These are phyloP conservation scores for Kappamyces sp. DNA, from an alignment of 192 early-diverging fungal species.

Conservation along the genomic window DNA sequence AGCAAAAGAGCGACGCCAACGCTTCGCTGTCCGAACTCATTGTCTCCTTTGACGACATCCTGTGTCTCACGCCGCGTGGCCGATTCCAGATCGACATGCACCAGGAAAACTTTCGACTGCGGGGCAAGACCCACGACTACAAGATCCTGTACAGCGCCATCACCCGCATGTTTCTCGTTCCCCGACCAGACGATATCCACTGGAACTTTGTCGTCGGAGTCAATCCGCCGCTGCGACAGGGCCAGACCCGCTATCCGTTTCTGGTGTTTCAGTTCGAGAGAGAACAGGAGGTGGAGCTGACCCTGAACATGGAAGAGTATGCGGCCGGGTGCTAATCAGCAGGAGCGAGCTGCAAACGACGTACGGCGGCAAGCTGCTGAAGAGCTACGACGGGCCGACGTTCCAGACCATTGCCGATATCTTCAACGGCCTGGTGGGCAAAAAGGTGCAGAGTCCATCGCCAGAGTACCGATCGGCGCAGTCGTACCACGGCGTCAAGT, in stretches of 20 bases:
- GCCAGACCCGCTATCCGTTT: slow-evolving; percentile 92
- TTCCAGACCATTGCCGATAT: slow-evolving; percentile 82
- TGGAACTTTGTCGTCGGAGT: slow-evolving; percentile 89
- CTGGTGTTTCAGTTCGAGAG: slow-evolving; percentile 93
- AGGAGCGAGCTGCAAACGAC: slow-evolving; percentile 54
- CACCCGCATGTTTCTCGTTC: slow-evolving; percentile 77
- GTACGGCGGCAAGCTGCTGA: slow-evolving; percentile 71
- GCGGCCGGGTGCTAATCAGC: slow-evolving; percentile 12
- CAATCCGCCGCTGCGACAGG: slow-evolving; percentile 93
- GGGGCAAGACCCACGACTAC: slow-evolving; percentile 98
- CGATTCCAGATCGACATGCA: slow-evolving; percentile 89
- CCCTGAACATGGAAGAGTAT: slow-evolving; percentile 72
- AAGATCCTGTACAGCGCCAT: slow-evolving; percentile 86
- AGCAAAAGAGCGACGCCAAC: slow-evolving; percentile 83
- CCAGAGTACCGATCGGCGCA: slow-evolving; percentile 53
- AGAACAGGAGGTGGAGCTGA: slow-evolving; percentile 83
- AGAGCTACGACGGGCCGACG: slow-evolving; percentile 78
- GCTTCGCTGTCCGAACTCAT: slow-evolving; percentile 82
- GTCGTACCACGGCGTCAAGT: slow-evolving; percentile 77
- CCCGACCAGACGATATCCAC: slow-evolving; percentile 90
- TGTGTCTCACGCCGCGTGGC: slow-evolving; percentile 91
- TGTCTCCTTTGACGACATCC: slow-evolving; percentile 78
- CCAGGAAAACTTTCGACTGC: slow-evolving; percentile 81
- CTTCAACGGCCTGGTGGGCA: slow-evolving; percentile 74
- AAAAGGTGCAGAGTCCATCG: slow-evolving; percentile 67